Evolutionary conservation across 768 basidiomycete genomes (phyloP).

Genomic region (Mycena haematopus): DNA sequence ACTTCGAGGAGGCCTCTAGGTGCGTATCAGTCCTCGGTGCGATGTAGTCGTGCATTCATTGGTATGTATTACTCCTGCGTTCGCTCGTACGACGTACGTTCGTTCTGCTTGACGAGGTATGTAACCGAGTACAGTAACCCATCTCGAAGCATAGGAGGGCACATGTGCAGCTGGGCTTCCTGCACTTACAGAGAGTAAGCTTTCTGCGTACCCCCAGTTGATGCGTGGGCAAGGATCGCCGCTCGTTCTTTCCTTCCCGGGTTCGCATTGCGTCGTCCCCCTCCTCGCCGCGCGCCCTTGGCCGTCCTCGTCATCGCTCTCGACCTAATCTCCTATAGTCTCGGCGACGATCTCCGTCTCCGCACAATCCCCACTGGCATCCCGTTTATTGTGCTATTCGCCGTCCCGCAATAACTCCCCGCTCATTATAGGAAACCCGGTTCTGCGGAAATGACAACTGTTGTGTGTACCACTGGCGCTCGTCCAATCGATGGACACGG

Average conservation of each 20-base stretch:
- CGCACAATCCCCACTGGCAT: neutral
- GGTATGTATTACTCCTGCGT: neutral
- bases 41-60: neutral
- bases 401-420: conserved; percentile 10
- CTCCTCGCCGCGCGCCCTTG: neutral
- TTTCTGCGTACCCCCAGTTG: neutral
- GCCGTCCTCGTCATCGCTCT: neutral
- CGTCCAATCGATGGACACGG: conserved; percentile 13
- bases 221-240: neutral
- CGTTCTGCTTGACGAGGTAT: neutral
- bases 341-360: neutral
- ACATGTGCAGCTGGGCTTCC: neutral
- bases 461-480: neutral
- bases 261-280: neutral
- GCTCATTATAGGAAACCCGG: conserved; percentile 2
- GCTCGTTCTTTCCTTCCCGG: neutral
- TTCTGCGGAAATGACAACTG: conserved; percentile 18
- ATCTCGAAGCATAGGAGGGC: too few relatives aligned
- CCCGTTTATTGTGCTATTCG: neutral
- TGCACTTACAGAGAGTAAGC: neutral
- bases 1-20: too few relatives aligned
- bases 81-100: neutral
- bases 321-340: neutral
- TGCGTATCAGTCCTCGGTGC: neutral
- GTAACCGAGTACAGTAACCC: neutral